Conservation (phyloP, 768 basidiomycete genomes). For the Hortiboletus flavorubellus region DNA sequence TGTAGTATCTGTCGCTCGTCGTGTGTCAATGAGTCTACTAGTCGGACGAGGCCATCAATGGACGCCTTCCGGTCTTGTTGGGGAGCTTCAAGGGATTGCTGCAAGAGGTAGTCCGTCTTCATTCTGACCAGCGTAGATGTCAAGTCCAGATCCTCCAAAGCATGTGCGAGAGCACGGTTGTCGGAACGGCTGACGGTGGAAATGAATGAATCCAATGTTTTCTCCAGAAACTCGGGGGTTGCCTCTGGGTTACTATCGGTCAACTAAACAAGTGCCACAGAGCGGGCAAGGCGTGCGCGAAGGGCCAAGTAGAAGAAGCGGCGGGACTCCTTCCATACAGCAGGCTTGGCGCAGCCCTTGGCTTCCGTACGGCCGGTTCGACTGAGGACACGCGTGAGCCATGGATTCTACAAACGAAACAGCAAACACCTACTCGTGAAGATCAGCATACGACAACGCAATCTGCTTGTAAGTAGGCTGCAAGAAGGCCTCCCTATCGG, state of each 20-base stretch:
- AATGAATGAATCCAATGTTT: conserved; percentile 61
- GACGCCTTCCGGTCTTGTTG: conserved; percentile 77
- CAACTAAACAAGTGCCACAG: conserved; percentile 59
- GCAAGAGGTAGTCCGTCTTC: conserved; percentile 64
- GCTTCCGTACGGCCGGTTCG: conserved; percentile 96
- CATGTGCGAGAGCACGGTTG: conserved; percentile 56
- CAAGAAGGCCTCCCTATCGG: conserved; percentile 73
- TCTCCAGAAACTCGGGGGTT: conserved; percentile 61
- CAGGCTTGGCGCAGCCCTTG: conserved; percentile 87
- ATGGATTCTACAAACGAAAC: background rate
- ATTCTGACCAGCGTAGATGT: conserved; percentile 59
- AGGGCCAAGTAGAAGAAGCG: conserved; percentile 93
- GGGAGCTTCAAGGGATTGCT: conserved; percentile 61
- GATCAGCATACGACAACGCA: conserved; percentile 90
- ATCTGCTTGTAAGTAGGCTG: conserved; percentile 93
- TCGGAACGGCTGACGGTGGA: conserved; percentile 49
- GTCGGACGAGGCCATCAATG: conserved; percentile 65
- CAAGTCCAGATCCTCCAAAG: conserved; percentile 70
- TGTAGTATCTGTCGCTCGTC: conserved; percentile 69
- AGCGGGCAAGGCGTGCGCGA: conserved; percentile 75
- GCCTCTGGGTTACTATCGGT: conserved; percentile 71
- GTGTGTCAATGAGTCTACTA: conserved; percentile 68
- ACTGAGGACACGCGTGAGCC: conserved; percentile 40
- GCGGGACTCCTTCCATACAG: conserved; percentile 85
- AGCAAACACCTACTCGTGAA: conserved; percentile 75